Base-by-base conservation (phyloP, 345 rosid genomes). In the Hypericum androsaemum region DNA sequence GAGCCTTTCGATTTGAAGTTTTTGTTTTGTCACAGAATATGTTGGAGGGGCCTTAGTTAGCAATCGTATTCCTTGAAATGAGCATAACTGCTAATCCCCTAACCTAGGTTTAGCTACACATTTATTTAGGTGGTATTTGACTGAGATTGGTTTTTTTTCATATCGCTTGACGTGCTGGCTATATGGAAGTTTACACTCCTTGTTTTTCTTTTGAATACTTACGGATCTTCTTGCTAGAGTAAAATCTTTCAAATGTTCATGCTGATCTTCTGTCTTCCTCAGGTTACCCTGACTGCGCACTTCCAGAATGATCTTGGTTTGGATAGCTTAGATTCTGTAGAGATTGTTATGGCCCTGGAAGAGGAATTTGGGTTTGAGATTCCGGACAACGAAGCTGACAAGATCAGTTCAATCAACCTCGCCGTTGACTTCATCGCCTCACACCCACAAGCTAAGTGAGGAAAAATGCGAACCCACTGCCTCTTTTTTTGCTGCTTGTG, bases 361-460 rank as follows among this genome's bases (percentile, higher is more conserved):
- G 98, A 90, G 68, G 96, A 90, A 61, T 90, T 90, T 35, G 80
- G 85, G 12, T 84, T 90, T 36, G 98, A 90, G 82, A 90, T 90
- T 41, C 98, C 96, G 12, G 98, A 87, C 55, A 72, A 69, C 38
- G 96, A 90, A 72, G 96, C 96, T 41, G 97, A 85, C 77, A 88
- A 83, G 81, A 92, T 92, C 62, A 76, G 14, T 56, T 68, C 77
- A 56, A 60, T 87, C 32, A 63, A 67, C 46, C 72, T 70, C 55
- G 98, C 94, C 0, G 94, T 88, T 9, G 76, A 85, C 48, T 92
- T 83, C 66, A 88, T 92, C 62, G 74, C 95, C 58, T 85, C 98
- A 57, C 97, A 92, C 54, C 98, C 98, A 37, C 97, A 85, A 51
- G 98, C 98, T 8, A 92, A 81, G 71, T 92, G 66, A 70, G 52